phyloP scores from a whole-genome alignment of 2,329 filamentous ascomycete genomes.

The Cladobotryum mycophilum region DNA sequence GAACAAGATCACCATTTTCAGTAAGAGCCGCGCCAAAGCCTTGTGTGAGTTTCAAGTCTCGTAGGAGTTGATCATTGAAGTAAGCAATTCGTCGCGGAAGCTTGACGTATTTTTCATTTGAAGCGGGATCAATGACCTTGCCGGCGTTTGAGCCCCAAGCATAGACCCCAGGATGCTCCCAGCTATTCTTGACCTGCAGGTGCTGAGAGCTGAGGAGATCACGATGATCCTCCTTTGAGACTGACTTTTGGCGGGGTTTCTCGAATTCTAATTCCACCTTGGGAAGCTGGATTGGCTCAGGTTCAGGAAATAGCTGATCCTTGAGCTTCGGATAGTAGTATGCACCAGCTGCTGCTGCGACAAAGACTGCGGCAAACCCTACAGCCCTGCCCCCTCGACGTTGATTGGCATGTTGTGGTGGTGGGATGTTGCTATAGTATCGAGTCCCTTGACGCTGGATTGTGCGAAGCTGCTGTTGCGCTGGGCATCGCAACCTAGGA shows the following conservation, averaged over 20 bases:
- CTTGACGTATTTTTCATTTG: slow-evolving; percentile 71
- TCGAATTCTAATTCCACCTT: slow-evolving; percentile 62
- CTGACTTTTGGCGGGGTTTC: slow-evolving; percentile 49
- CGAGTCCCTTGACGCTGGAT: slow-evolving; percentile 26
- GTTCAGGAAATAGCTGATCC: slow-evolving; percentile 18
- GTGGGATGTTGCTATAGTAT: slow-evolving; percentile 17
- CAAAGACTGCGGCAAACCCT: slow-evolving; percentile 29
- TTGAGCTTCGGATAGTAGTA: slow-evolving; percentile 33
- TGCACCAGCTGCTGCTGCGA: slow-evolving; percentile 31
- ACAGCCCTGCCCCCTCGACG: slow-evolving; percentile 24
- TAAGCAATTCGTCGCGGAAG: slow-evolving; percentile 69
- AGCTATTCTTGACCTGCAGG: slow-evolving; percentile 77
- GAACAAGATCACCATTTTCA: slow-evolving; percentile 80
- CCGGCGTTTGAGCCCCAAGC: slow-evolving; percentile 87
- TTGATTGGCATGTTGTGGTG: slow-evolving; percentile 15
- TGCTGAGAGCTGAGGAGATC: slow-evolving; percentile 80
- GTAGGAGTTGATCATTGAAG: slow-evolving; percentile 77
- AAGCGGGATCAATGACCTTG: slow-evolving; percentile 78
- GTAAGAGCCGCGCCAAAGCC: slow-evolving; percentile 81
- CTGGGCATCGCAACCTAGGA: slow-evolving; percentile 18
- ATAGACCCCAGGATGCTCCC: slow-evolving; percentile 80
- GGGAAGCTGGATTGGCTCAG: slow-evolving; percentile 12
- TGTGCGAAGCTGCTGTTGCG: slow-evolving; percentile 16
- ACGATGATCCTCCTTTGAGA: slow-evolving; percentile 64
- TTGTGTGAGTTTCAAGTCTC: slow-evolving; percentile 79